phyloP scores from a whole-genome alignment of 305 asterid genomes.

The Rubia balearica region DNA sequence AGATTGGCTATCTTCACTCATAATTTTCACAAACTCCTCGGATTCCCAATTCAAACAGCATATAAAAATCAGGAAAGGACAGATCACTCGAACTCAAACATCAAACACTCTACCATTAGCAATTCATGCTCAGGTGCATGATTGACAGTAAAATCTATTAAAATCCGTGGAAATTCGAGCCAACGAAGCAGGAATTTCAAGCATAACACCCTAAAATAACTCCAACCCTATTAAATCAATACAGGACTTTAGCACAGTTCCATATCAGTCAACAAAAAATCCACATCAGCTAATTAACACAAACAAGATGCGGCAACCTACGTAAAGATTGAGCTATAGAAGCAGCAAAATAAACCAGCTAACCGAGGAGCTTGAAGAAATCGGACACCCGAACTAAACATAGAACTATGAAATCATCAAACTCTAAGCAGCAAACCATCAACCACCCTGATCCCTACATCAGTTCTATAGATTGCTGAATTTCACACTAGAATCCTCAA shows the following conservation, averaged over 20 bases:
- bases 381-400: background rate
- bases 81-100: background rate
- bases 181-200: background rate
- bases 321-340: background rate
- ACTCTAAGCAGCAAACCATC: background rate
- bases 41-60: background rate
- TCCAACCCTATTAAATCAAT: no score
- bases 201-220: background rate
- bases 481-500: background rate
- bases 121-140: background rate
- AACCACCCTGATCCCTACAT: background rate
- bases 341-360: background rate
- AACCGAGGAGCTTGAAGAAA: background rate
- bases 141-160: background rate
- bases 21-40: background rate
- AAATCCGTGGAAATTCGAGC: background rate
- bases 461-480: background rate
- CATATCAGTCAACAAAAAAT: background rate
- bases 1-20: background rate
- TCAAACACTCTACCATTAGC: background rate
- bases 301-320: background rate
- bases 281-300: background rate
- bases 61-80: background rate
- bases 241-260: background rate
- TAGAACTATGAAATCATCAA: background rate